Percentiles rank a stretch among this genome's conserved stretches.
Evolutionary conservation across 2,329 filamentous ascomycete species (phyloP).

Genomic region (Ascochyta fabae): DNA sequence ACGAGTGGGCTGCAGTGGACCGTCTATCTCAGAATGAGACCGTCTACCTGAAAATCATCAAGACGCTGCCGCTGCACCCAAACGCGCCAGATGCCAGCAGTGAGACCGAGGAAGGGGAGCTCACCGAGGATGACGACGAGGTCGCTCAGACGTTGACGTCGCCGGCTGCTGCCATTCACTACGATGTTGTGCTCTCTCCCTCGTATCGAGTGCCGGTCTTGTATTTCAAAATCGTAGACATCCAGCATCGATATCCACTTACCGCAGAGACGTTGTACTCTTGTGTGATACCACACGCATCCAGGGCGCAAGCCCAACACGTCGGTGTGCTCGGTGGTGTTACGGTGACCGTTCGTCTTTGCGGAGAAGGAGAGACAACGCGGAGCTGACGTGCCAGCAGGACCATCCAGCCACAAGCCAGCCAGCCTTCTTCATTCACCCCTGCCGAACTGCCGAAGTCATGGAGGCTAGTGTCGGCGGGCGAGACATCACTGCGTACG

Average conservation of each 20-base stretch:
- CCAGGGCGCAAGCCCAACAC: slow-evolving; percentile 40
- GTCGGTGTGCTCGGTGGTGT: slow-evolving; percentile 51
- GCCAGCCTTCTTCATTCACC: slow-evolving; percentile 89
- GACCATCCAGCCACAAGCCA: slow-evolving; percentile 82
- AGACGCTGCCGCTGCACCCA: slow-evolving; percentile 11
- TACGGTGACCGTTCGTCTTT: slow-evolving; percentile 42
- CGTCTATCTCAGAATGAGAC: slow-evolving; percentile 17
- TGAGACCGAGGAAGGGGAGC: slow-evolving; percentile 4
- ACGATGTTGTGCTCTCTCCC: slow-evolving; percentile 53
- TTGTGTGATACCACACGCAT: slow-evolving; percentile 44
- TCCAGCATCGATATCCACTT: slow-evolving; percentile 33
- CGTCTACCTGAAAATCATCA: slow-evolving; percentile 32
- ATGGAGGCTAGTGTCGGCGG: slow-evolving; percentile 63
- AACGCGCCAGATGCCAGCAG: neutral
- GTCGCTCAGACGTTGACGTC: neutral
- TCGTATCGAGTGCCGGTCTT: slow-evolving; percentile 55
- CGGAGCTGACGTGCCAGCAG: slow-evolving; percentile 50
- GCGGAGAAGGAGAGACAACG: neutral
- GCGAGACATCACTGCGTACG: slow-evolving; percentile 53
- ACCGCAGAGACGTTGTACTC: slow-evolving; percentile 46
- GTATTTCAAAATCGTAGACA: slow-evolving; percentile 48
- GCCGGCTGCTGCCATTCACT: slow-evolving; percentile 29
- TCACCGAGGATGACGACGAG: slow-evolving; percentile 30
- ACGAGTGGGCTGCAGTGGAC: slow-evolving; percentile 35
- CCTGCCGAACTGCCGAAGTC: slow-evolving; percentile 84